Evolutionary conservation across 2,329 filamentous ascomycete genomes (phyloP).

Genomic region (Albifimbria verrucaria): DNA sequence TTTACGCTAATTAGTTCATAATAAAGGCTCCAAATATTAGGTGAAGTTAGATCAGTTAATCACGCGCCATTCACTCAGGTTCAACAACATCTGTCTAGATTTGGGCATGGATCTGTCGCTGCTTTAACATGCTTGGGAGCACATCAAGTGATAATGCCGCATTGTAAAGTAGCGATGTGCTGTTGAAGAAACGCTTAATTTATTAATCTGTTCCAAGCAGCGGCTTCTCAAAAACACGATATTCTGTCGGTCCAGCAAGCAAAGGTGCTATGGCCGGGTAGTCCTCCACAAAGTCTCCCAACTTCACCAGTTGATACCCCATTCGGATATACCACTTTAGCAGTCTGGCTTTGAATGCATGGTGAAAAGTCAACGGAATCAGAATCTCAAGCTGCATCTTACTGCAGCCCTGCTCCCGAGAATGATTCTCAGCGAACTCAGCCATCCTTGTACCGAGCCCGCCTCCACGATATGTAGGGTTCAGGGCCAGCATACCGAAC

Average conservation of each 20-base stretch:
- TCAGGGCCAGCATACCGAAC: conserved; percentile 26
- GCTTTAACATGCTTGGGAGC: no score
- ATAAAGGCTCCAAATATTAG: no score
- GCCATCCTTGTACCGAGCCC: conserved; percentile 21
- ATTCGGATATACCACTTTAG: conserved; percentile 24
- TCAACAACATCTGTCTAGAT: no score
- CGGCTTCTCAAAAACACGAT: conserved; percentile 24
- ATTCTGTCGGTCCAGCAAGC: conserved; percentile 22
- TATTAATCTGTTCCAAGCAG: no score
- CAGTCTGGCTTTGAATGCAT: conserved; percentile 22
- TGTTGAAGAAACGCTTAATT: no score
- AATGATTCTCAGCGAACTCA: conserved; percentile 23
- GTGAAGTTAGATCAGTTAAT: no score
- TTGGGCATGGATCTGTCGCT: no score
- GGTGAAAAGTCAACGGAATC: conserved; percentile 19
- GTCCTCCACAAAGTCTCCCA: conserved; percentile 22
- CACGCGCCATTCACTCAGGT: no score
- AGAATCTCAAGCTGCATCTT: conserved; percentile 26
- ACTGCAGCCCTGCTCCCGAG: conserved; percentile 20
- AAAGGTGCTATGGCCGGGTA: conserved; percentile 22
- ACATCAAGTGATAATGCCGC: no score
- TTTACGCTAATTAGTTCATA: no score
- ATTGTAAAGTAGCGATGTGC: no score
- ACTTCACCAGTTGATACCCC: conserved; percentile 21
- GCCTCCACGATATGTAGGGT: conserved; percentile 15